Conservation (phyloP, 306 rosid genomes). For the Quercus cerris region DNA sequence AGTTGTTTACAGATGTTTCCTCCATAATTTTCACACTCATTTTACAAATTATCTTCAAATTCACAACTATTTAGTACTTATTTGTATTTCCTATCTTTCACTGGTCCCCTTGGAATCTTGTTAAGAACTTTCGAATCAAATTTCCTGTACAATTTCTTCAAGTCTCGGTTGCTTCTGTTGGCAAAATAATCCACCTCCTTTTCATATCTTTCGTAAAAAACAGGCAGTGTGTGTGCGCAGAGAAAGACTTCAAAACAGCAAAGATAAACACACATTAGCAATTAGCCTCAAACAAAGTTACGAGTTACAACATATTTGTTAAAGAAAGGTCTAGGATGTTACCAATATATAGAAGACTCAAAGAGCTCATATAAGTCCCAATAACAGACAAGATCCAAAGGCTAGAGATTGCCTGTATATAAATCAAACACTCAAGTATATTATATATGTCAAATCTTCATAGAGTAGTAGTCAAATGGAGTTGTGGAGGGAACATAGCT, state of each 20-base stretch:
- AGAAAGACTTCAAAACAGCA: constrained; percentile 34
- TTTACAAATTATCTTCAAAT: not conserved
- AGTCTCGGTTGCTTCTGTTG: constrained; percentile 42
- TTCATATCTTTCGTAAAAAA: constrained; percentile 56
- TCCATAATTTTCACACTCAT: not conserved
- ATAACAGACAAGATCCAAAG: constrained; percentile 54
- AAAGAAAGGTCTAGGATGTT: constrained; percentile 16
- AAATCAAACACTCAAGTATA: constrained; percentile 4
- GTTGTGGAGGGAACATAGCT: not conserved
- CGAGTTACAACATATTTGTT: not conserved
- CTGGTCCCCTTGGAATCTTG: constrained; percentile 70
- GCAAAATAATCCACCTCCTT: constrained; percentile 50
- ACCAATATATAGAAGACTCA: constrained; percentile 53
- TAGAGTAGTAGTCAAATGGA: not conserved
- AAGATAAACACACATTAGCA: not conserved
- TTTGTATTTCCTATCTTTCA: constrained; percentile 32
- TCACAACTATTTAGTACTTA: constrained; percentile 6
- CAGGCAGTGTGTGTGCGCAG: constrained; percentile 38
- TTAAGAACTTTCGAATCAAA: constrained; percentile 45
- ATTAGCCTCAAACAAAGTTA: not conserved
- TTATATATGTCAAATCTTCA: constrained; percentile 4
- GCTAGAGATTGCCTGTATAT: constrained; percentile 41
- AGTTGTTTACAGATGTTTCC: not conserved
- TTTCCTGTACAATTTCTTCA: constrained; percentile 33
- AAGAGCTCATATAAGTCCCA: constrained; percentile 38